Evolutionary conservation across 148 eudicot species (phyloP), one percentile per base, ranked within the genome.

Genomic region (Fallopia convolvulus): DNA sequence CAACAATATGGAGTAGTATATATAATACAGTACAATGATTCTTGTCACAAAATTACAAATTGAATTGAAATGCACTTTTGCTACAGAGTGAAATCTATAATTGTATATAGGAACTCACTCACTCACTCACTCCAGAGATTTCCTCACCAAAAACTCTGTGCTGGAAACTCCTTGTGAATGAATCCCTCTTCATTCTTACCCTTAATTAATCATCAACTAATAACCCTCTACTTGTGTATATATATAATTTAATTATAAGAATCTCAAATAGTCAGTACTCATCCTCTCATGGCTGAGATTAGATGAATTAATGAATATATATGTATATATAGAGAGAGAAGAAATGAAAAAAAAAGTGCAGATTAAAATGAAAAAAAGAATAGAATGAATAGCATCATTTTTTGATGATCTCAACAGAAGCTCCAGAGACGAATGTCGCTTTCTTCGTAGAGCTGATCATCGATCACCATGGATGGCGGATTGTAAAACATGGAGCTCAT

Each of bases 371-470:
- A 47, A 47, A 12, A 12, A 36, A 68, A 30, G 49, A 15, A 41
- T 9, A 72, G 15, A 60, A 26, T 4, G 33, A 77, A 41, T 10
- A 13, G 30, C 30, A 26, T 26, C 30, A 26, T 26, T 26, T 26
- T 39, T 8, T 21, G 48, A 14, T 36, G 6, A 11, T n/a, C 7
- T 88, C 82, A 91, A 77, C 87, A 79, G 77, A 90, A 93, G 85
- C 83, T 87, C 98, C 98, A 93, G 11, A 93, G 81, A 18, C 84
- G 82, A 58, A 93, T 88, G 75, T 93, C 97, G 39, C 83, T 84
- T 9, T 88, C 97, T 80, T 91, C 91, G 75, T 83, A 87, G 75
- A 77, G 79, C 2, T 85, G 78, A 72, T 84, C 83, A 76, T 90
- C 90, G 20, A 68, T 44, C 13, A 79, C 49, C 74, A 79, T 74